Percentiles rank a stretch among this genome's conserved stretches.
These are phyloP conservation scores for Neophaeococcomyces mojaviensis DNA, from an alignment of 2,329 filamentous ascomycete genomes.

Conservation along the genomic window DNA sequence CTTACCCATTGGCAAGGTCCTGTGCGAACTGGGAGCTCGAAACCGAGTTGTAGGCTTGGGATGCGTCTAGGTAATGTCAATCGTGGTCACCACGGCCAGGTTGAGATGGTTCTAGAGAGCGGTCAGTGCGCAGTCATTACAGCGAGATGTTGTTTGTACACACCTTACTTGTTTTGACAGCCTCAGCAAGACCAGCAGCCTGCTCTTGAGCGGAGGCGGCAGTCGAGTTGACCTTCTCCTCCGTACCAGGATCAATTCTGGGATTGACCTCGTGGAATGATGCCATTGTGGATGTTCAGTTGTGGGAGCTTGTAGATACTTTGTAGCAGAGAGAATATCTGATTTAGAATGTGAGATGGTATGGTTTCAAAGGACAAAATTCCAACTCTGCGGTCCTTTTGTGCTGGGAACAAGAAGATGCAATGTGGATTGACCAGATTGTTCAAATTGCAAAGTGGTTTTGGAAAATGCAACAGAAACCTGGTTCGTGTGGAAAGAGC, in stretches of 20 bases:
- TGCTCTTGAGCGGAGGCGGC: background rate
- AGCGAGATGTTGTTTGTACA: background rate
- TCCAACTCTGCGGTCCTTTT: too few species aligned
- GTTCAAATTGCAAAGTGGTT: too few species aligned
- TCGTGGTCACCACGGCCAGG: too few species aligned
- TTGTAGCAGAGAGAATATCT: too few species aligned
- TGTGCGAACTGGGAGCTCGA: constrained; percentile 45
- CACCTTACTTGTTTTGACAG: constrained; percentile 5
- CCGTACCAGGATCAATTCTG: background rate
- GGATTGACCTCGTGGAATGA: background rate
- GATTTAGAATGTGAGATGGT: too few species aligned
- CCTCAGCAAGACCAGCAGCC: constrained; percentile 1
- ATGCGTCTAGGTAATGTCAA: constrained; percentile 34
- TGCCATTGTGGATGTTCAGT: background rate
- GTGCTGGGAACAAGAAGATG: too few species aligned
- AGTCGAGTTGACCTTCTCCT: too few species aligned
- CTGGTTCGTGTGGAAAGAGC: too few species aligned
- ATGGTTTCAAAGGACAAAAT: too few species aligned
- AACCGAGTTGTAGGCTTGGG: constrained; percentile 41
- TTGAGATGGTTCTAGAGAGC: background rate
- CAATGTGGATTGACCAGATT: too few species aligned
- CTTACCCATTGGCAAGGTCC: constrained; percentile 27
- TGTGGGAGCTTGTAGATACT: too few species aligned
- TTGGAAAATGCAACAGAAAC: too few species aligned
- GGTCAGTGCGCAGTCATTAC: background rate